Conservation (phyloP, 495 filamentous ascomycete species). For the Penicilliopsis zonata region DNA sequence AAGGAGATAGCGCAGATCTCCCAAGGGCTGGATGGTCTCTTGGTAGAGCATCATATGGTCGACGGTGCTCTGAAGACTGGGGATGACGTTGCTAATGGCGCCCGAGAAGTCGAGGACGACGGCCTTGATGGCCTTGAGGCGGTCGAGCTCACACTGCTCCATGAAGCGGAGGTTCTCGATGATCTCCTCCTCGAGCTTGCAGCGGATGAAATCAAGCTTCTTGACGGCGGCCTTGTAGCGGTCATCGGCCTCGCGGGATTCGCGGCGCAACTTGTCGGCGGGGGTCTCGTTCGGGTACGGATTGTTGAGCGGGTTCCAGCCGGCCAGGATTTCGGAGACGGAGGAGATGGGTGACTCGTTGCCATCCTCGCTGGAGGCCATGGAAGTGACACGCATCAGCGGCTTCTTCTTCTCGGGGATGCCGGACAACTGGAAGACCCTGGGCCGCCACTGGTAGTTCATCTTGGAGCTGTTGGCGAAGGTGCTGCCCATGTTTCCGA, state of each 20-base stretch:
- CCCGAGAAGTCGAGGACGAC: conserved; percentile 97
- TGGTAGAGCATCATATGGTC: conserved; percentile 99
- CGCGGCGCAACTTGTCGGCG: conserved; percentile 71
- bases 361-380: conserved; percentile 42
- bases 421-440: conserved; percentile 76
- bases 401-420: conserved; percentile 76
- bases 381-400: conserved; percentile 57
- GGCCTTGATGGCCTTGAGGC: conserved; percentile 94
- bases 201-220: conserved; percentile 80
- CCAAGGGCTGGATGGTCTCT: conserved; percentile 87
- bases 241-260: conserved; percentile 85
- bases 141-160: conserved; percentile 93
- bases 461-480: conserved; percentile 97
- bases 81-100: conserved; percentile 96
- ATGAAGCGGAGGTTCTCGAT: conserved; percentile 87
- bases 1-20: conserved; percentile 89
- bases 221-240: conserved; percentile 77
- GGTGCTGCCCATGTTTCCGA: conserved; percentile 87
- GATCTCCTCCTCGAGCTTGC: conserved; percentile 89
- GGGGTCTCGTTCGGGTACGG: conserved; percentile 85
- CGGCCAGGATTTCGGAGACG: conserved; percentile 75
- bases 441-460: conserved; percentile 94
- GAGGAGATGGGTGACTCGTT: conserved; percentile 63
- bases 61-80: conserved; percentile 84
- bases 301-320: conserved; percentile 88